Evolutionary conservation across 2,329 filamentous ascomycete genomes (phyloP).

Genomic region (Furcasterigmium furcatum): DNA sequence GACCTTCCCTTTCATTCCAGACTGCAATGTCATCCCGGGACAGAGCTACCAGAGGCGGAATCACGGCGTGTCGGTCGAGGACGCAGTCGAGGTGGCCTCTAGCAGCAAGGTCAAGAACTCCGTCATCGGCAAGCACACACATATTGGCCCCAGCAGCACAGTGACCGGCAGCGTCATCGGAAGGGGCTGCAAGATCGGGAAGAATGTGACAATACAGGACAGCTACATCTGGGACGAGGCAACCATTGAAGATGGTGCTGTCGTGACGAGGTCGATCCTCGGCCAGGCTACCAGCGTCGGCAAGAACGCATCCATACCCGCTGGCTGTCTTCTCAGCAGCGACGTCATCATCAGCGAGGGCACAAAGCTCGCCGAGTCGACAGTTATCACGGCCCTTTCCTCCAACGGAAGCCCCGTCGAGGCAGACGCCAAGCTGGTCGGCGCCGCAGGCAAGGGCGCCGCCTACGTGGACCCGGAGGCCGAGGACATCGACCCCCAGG

Average conservation of each 20-base stretch:
- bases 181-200: slow-evolving; percentile 80
- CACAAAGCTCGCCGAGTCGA: slow-evolving; percentile 36
- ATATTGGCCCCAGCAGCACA: slow-evolving; percentile 67
- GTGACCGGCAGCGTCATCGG: slow-evolving; percentile 80
- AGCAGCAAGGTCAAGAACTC: slow-evolving; percentile 69
- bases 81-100: slow-evolving; percentile 69
- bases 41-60: slow-evolving; percentile 73
- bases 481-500: slow-evolving; percentile 46
- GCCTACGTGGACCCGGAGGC: slow-evolving; percentile 42
- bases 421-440: slow-evolving; percentile 43
- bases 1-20: slow-evolving; percentile 85
- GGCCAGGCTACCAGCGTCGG: slow-evolving; percentile 72
- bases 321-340: slow-evolving; percentile 77
- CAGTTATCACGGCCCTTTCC: slow-evolving; percentile 30
- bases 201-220: slow-evolving; percentile 73
- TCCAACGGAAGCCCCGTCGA: slow-evolving; percentile 30
- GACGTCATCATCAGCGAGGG: slow-evolving; percentile 69
- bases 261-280: slow-evolving; percentile 70
- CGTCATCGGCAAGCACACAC: slow-evolving; percentile 74
- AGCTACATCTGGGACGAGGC: slow-evolving; percentile 88
- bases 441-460: slow-evolving; percentile 47
- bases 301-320: slow-evolving; percentile 63
- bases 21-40: slow-evolving; percentile 77
- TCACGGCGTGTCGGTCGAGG: slow-evolving; percentile 73
- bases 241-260: slow-evolving; percentile 70